Conservation (phyloP, 148 eudicot species). For the Rhododendron ferrugineum region DNA sequence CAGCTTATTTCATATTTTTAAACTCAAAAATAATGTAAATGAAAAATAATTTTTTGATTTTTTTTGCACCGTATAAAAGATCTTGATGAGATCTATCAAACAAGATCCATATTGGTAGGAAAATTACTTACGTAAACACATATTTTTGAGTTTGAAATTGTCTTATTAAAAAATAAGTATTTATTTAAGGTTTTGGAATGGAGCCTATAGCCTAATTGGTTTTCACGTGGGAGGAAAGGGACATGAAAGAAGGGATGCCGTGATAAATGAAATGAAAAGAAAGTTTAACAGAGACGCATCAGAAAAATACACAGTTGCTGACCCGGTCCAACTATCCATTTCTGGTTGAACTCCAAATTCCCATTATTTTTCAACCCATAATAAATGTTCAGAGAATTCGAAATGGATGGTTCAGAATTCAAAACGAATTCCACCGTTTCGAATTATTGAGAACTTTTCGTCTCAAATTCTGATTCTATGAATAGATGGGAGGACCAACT, state of each 20-base stretch:
- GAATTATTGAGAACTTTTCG: neutral
- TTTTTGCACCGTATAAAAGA: too few species aligned
- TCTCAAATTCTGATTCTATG: neutral
- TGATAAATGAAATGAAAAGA: neutral
- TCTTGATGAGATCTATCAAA: too few species aligned
- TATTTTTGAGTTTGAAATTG: too few species aligned
- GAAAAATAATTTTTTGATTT: too few species aligned
- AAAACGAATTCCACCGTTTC: neutral
- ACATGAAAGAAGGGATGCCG: neutral
- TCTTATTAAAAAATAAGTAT: too few species aligned
- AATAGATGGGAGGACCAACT: neutral
- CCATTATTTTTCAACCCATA: neutral
- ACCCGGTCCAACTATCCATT: neutral
- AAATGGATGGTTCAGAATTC: neutral
- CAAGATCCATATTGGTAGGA: too few species aligned
- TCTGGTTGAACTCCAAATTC: neutral
- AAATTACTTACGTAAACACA: too few species aligned
- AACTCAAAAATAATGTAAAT: too few species aligned
- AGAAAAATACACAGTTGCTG: neutral
- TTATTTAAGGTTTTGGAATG: too few species aligned
- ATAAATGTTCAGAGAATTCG: neutral
- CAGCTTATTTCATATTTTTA: too few species aligned
- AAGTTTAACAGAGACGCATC: neutral
- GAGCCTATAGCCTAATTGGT: too few species aligned
- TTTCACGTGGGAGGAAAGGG: neutral